phyloP scores from a whole-genome alignment of 345 rosid genomes.

The Moricandia arvensis region DNA sequence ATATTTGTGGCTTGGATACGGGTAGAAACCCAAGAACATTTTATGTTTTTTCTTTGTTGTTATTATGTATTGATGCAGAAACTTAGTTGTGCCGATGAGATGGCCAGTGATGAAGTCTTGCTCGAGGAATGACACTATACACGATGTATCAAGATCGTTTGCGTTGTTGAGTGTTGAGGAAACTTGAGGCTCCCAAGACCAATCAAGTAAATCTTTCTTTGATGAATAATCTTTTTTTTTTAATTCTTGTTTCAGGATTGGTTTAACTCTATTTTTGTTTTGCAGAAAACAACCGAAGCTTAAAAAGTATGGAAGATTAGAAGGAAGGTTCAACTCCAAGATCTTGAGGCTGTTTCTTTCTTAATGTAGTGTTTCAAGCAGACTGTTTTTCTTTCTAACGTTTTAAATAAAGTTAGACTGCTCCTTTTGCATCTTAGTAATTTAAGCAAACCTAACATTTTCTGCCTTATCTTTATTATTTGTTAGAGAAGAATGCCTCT shows the following conservation, averaged over 20 bases:
- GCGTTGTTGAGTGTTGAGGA: constrained; percentile 24
- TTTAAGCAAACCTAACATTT: no score
- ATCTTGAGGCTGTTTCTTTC: background rate
- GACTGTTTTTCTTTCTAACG: background rate
- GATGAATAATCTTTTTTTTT: background rate
- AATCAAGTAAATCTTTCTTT: constrained; percentile 11
- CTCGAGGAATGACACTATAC: constrained; percentile 4
- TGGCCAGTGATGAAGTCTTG: constrained; percentile 24
- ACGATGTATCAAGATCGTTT: constrained; percentile 18
- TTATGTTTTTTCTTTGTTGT: constrained; percentile 2
- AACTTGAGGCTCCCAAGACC: constrained; percentile 11
- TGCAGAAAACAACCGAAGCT: constrained; percentile 16
- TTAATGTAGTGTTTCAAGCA: background rate
- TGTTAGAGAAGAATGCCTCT: no score
- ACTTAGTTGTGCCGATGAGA: constrained; percentile 33
- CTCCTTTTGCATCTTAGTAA: no score
- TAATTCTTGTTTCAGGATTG: background rate
- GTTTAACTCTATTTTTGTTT: background rate
- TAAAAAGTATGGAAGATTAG: background rate
- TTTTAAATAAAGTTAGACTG: no score
- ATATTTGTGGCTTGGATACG: no score
- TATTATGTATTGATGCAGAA: constrained; percentile 13
- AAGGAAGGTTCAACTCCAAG: constrained; percentile 21
- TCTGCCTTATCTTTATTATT: no score
- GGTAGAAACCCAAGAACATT: background rate